Conservation (phyloP, 2,329 filamentous ascomycete genomes). For the Aschersonia sp. region DNA sequence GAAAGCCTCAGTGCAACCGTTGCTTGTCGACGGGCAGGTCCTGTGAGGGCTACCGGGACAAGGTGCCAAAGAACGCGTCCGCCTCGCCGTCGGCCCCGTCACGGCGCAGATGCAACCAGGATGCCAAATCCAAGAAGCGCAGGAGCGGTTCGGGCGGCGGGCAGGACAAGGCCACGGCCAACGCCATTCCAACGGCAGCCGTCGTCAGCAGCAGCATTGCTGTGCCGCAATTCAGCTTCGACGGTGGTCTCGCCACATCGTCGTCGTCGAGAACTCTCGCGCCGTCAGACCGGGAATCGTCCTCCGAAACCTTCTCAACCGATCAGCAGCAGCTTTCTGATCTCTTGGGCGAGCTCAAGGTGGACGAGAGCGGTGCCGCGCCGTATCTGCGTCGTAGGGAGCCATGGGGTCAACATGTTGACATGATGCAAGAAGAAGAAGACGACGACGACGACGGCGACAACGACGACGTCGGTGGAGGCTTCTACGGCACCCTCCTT, state of each 20-base stretch:
- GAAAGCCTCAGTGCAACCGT: constrained; percentile 1
- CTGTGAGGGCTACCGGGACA: constrained; percentile 1
- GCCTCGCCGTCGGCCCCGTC: neutral
- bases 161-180: neutral
- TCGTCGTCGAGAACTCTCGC: neutral
- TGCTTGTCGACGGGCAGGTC: constrained; percentile 1
- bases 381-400: constrained; percentile 63
- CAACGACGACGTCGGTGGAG: neutral
- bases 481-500: constrained; percentile 44
- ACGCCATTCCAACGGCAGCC: too few species aligned
- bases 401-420: constrained; percentile 37
- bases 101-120: neutral
- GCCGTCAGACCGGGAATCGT: constrained; percentile 9
- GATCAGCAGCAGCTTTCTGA: constrained; percentile 56
- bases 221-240: neutral
- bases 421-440: neutral
- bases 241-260: neutral
- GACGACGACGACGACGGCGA: neutral
- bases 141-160: neutral
- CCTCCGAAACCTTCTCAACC: constrained; percentile 30
- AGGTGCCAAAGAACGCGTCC: neutral
- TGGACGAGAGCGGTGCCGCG: constrained; percentile 75
- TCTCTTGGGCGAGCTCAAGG: constrained; percentile 70
- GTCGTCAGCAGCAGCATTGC: neutral
- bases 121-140: neutral